Evolutionary conservation across 2,329 filamentous ascomycete species (phyloP), one percentile per base, ranked within the genome.

Genomic region (Exophiala dermatitidis): DNA sequence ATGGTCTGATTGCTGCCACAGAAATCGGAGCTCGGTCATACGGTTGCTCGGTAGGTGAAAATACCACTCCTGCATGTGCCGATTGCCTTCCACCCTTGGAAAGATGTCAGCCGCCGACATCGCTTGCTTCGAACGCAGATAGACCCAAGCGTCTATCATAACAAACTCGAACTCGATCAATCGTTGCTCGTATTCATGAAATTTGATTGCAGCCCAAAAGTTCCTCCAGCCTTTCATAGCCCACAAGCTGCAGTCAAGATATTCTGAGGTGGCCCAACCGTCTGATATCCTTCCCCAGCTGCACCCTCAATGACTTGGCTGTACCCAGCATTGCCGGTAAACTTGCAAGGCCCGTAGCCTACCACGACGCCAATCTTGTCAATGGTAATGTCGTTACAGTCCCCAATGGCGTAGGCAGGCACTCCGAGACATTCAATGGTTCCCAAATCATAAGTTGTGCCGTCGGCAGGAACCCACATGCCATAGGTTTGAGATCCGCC

Each of bases 331-430:
- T 66, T 66, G 2, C 62, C 64, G 26, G 58, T 38, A 54, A 69
- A 71, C 4, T 59, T 59, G 37, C 70, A 63, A 4, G 68, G 66
- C 4, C 67, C 68, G 34, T 67, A 67, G 30, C 68, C 67, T n/a
- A 64, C 62, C 12, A 63, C 60, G 2, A 58, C 57, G 44, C 56
- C 62, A 34, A 62, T 53, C 28, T 59, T 40, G 40, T 63, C 54
- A 31, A 63, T 59, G 8, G 58, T 62, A 12, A 60, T 46, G 31
- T 55, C 58, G 48, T 56, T 57, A 40, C 61, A 63, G 36, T 56
- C 52, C 32, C 59, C 61, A 32, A 58, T 48, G 5, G 59, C 57
- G 43, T 61, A 58, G 5, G 61, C 60, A 7, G 56, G 56, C 7
- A 62, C 28, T n/a, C 59, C 60, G 28, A 63, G 60, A 53, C 61